A percentile compares a stretch with the other conserved stretches of the same genome.
Conservation (phyloP, 176 grass and related monocot genomes). For the Aegilops speltoides region DNA sequence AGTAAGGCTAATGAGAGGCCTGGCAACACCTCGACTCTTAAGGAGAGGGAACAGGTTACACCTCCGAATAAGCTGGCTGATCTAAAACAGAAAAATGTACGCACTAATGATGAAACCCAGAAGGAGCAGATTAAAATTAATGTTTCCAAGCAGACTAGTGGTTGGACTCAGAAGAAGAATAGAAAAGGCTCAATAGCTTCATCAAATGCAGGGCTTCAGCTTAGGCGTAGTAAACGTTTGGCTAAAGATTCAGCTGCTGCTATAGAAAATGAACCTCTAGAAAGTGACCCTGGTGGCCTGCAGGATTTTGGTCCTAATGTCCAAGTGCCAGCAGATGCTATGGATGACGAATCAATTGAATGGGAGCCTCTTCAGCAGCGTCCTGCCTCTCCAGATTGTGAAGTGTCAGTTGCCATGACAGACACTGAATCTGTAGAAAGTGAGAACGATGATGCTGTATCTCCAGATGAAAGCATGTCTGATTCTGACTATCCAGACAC, state of each 20-base stretch:
- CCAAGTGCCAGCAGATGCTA: neutral
- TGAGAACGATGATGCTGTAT: neutral
- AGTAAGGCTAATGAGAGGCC: neutral
- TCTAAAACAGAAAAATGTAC: neutral
- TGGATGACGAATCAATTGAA: neutral
- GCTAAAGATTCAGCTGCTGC: conserved; percentile 17
- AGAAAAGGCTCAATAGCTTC: neutral
- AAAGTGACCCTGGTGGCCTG: conserved; percentile 11
- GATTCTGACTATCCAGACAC: neutral
- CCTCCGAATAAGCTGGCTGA: neutral
- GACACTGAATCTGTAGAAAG: conserved; percentile 11
- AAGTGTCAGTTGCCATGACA: conserved; percentile 3
- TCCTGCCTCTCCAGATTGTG: conserved; percentile 3
- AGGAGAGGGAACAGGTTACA: neutral
- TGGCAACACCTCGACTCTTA: neutral
- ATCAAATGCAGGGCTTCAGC: conserved; percentile 18
- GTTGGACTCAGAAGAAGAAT: neutral
- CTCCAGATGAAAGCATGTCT: neutral
- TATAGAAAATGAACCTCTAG: conserved; percentile 13
- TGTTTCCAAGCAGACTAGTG: neutral
- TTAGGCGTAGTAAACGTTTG: conserved; percentile 31
- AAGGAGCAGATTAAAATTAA: neutral
- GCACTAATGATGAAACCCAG: neutral
- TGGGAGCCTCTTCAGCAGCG: conserved; percentile 9
- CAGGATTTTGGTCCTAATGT: conserved; percentile 19